These are phyloP conservation scores for Aspergillus pseudoglaucus DNA, from an alignment of 2,329 filamentous ascomycete species.

Conservation along the genomic window DNA sequence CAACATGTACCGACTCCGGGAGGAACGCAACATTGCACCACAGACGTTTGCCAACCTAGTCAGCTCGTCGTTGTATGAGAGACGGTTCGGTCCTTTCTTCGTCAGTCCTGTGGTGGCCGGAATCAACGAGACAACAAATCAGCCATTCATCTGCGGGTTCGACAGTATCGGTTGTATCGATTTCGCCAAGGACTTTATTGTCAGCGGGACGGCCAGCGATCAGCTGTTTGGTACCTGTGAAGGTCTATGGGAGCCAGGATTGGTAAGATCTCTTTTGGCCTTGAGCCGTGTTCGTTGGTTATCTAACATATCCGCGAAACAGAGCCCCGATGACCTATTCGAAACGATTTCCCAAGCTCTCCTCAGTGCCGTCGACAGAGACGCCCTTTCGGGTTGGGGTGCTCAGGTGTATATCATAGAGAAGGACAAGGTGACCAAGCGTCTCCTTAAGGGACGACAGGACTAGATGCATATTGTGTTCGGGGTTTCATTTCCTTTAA, in stretches of 20 bases:
- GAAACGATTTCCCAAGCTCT: constrained; percentile 96
- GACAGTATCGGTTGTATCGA: constrained; percentile 99
- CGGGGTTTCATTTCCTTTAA: constrained; percentile 17
- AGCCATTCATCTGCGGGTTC: constrained; percentile 98
- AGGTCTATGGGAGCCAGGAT: constrained; percentile 92
- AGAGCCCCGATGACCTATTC: constrained; percentile 91
- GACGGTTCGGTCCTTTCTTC: constrained; percentile 93
- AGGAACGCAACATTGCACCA: constrained; percentile 93
- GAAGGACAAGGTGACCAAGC: constrained; percentile 99
- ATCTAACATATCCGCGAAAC: background rate
- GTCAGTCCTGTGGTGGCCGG: constrained; percentile 91
- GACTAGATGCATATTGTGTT: constrained; percentile 52
- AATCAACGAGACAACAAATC: constrained; percentile 85
- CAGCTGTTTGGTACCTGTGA: constrained; percentile 99
- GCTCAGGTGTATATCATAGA: constrained; percentile 99
- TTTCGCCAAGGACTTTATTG: constrained; percentile 99
- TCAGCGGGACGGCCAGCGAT: constrained; percentile 90
- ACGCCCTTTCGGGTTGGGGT: constrained; percentile 95
- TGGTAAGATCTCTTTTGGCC: constrained; percentile 54
- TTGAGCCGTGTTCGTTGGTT: background rate
- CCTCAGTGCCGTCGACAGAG: constrained; percentile 91
- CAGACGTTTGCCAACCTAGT: constrained; percentile 96
- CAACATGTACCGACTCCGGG: constrained; percentile 98
- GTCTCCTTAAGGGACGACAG: constrained; percentile 95
- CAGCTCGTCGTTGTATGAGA: constrained; percentile 84